Evolutionary conservation across 768 basidiomycete species (phyloP), one percentile per base, ranked within the genome.

Genomic region (Mycena polygramma): DNA sequence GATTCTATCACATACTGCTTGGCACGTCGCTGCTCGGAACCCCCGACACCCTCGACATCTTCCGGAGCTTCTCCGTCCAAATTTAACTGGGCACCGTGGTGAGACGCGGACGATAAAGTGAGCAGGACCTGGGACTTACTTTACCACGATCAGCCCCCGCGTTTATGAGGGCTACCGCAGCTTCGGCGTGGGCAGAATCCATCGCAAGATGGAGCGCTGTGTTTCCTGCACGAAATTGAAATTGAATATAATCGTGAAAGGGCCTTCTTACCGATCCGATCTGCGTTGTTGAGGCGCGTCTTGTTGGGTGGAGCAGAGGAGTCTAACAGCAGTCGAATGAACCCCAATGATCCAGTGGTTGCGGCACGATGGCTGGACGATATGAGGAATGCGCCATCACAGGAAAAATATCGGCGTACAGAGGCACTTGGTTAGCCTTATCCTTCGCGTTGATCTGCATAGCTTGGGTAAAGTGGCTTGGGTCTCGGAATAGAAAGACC

Each of bases 141-240:
- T 94, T 87, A 73, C 88, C 88, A 37, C 97, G 91, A 85, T 98
- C 97, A 10, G 97, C 97, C 22, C 97, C 97, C 54, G 95, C 97
- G 78, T 97, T 95, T 69, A 99, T 97, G 59, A 99, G 86, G 58
- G 93, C 79, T 2, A 96, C 93, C 13, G 97, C 97, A 19, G 91
- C 93, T 77, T 95, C 92, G 17, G 94, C 97, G 77, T 98, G 94
- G 20, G 92, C 97, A 63, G 94, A 96, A 76, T 99, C 97, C 92
- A 99, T 93, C 20, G 97, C 97, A 39, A 99, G 89, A 85, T 99
- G 98, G 45, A 99, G 83, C 2, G 98, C 96, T 2, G 98, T 98
- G 77, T 98, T 98, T 59, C 97, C 97, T 94, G 75, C 53, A 57
- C 68, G 36, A 66, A 20, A 57, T 49, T 66, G 35, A 60, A 65